Conservation (phyloP, 371 early-diverging fungal species). For the Rhizopus arrhizus region DNA sequence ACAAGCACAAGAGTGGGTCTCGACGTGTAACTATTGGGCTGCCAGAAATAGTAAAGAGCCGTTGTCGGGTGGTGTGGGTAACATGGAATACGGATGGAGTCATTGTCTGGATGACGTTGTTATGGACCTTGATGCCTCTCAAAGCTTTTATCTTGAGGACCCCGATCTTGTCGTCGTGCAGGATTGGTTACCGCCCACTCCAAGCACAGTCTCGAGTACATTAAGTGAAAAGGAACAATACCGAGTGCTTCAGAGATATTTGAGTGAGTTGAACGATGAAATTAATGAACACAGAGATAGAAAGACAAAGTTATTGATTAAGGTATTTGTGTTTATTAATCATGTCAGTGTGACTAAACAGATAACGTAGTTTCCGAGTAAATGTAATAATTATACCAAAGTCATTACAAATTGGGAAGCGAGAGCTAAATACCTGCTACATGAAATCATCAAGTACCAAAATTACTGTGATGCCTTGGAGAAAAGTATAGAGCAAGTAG, state of each 20-base stretch:
- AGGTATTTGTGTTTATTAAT: slow-evolving; percentile 24
- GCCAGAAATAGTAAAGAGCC: slow-evolving; percentile 89
- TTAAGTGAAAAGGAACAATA: slow-evolving; percentile 42
- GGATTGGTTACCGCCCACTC: slow-evolving; percentile 49
- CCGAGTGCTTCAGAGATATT: slow-evolving; percentile 33
- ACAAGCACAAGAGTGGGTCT: slow-evolving; percentile 81
- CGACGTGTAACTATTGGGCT: slow-evolving; percentile 92
- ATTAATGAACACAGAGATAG: slow-evolving; percentile 50
- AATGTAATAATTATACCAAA: slow-evolving; percentile 57
- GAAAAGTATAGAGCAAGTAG: slow-evolving; percentile 29
- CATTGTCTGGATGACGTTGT: slow-evolving; percentile 49
- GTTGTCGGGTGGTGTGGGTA: slow-evolving; percentile 81
- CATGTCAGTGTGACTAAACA: too few relatives aligned
- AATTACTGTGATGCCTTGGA: slow-evolving; percentile 78
- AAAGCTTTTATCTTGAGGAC: slow-evolving; percentile 9
- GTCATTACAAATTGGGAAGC: slow-evolving; percentile 85
- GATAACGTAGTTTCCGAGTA: slow-evolving; percentile 50
- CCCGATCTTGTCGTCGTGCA: slow-evolving; percentile 36
- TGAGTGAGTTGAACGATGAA: slow-evolving; percentile 36
- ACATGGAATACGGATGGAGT: slow-evolving; percentile 93
- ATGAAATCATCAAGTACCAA: slow-evolving; percentile 85
- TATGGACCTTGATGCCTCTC: not conserved
- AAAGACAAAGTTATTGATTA: slow-evolving; percentile 44
- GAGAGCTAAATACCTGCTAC: slow-evolving; percentile 75
- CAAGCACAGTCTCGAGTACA: slow-evolving; percentile 40